A percentile compares a stretch with the other conserved stretches of the same genome.
These are phyloP conservation scores for Colletotrichum orchidophilum DNA, from an alignment of 2,329 filamentous ascomycete species.

Conservation along the genomic window DNA sequence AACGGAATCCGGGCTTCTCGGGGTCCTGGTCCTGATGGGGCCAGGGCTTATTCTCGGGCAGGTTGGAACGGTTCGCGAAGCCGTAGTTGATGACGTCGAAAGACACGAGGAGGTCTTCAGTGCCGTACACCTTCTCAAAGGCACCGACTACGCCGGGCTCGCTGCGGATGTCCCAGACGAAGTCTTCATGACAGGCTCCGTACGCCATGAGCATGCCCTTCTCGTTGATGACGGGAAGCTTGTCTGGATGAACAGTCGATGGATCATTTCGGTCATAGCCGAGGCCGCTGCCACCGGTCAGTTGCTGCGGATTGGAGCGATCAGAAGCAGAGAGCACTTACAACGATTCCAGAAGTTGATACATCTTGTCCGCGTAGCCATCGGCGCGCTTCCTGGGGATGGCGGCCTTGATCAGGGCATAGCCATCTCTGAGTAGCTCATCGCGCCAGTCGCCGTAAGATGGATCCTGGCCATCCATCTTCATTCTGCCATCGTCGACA, in stretches of 20 bases:
- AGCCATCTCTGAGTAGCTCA: conserved; percentile 40
- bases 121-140: conserved; percentile 57
- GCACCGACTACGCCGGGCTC: conserved; percentile 56
- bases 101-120: conserved; percentile 57
- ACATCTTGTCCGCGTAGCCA: conserved; percentile 43
- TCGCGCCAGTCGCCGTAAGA: conserved; percentile 45
- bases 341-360: conserved; percentile 37
- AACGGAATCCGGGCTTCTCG: conserved; percentile 56
- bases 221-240: conserved; percentile 54
- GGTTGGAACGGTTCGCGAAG: conserved; percentile 50
- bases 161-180: conserved; percentile 57
- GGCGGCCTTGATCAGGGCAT: conserved; percentile 31
- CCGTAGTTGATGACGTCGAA: conserved; percentile 58
- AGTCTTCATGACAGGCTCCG: conserved; percentile 57
- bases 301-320: conserved; percentile 37
- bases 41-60: conserved; percentile 52
- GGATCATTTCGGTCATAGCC: conserved; percentile 41
- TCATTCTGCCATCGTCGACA: conserved; percentile 42
- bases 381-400: conserved; percentile 29
- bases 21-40: conserved; percentile 55
- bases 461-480: conserved; percentile 11
- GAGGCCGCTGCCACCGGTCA: conserved; percentile 1
- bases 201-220: conserved; percentile 60
- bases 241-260: conserved; percentile 46
- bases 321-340: neutral